Percentiles rank a stretch among this genome's conserved stretches.
phyloP scores from a whole-genome alignment of 192 early-diverging fungal species.

The Coemansia sp. region DNA sequence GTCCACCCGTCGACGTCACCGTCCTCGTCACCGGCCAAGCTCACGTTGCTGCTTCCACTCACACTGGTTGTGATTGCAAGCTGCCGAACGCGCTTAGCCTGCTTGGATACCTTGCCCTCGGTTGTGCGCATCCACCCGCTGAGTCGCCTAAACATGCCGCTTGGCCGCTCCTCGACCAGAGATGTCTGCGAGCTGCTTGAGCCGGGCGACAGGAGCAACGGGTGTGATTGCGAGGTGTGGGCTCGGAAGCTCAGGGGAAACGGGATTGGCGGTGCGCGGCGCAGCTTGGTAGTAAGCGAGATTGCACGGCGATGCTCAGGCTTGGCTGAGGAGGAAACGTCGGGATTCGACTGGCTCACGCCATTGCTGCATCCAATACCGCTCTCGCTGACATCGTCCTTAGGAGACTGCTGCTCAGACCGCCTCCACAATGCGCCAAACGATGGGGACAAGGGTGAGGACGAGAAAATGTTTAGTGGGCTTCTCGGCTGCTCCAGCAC shows the following conservation, averaged over 20 bases:
- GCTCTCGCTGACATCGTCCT: too few relatives aligned
- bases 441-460: too few relatives aligned
- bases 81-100: slow-evolving; percentile 12
- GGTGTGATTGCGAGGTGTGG: slow-evolving; percentile 16
- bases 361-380: too few relatives aligned
- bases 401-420: too few relatives aligned
- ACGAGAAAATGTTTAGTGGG: too few relatives aligned
- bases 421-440: too few relatives aligned
- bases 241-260: slow-evolving; percentile 19
- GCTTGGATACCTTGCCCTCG: slow-evolving; percentile 8
- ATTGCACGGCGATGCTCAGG: slow-evolving; percentile 19
- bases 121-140: slow-evolving; percentile 38
- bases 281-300: slow-evolving; percentile 35
- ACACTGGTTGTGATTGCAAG: too few relatives aligned
- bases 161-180: background rate
- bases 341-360: too few relatives aligned
- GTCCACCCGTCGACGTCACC: slow-evolving; percentile 37
- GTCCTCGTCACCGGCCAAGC: background rate
- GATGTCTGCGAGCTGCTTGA: slow-evolving; percentile 14
- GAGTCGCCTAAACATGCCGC: slow-evolving; percentile 25
- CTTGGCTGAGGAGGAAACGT: background rate
- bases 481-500: too few relatives aligned
- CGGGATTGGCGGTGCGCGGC: slow-evolving; percentile 32
- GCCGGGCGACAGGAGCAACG: background rate
- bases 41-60: background rate